Evolutionary conservation across 306 rosid species (phyloP), one percentile per base, ranked within the genome.

Genomic region (Dryas drummondii): DNA sequence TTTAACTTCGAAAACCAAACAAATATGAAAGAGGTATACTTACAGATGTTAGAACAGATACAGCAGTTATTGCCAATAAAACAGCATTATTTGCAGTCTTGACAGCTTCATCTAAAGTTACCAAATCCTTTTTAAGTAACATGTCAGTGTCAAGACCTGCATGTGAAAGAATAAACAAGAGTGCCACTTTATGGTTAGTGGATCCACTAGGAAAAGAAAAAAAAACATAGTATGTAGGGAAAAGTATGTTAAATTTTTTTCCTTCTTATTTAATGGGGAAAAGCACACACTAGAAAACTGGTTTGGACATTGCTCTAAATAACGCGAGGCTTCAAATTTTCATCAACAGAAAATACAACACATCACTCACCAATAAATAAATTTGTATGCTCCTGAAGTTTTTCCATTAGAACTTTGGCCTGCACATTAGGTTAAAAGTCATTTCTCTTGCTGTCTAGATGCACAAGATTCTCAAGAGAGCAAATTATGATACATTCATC

Each of bases 61-160:
- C 72, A 76, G 96, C 90, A 87, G 89, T 82, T 76, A 88, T 79
- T 63, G 98, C 96, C 80, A 90, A 74, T 77, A 90, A 83, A 74
- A 91, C 98, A 72, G 96, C 98, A 86, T 85, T 88, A 84, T 94
- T 94, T 58, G 98, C 90, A 76, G 91, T 90, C 85, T 84, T 94
- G 82, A 94, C 82, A 77, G 97, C 97, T 85, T 94, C 98, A 63
- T 94, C 97, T 66, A 94, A 88, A 78, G 98, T 94, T 76, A 91
- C 87, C 84, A 94, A 78, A 86, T 94, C 97, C 82, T 88, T 94
- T 83, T 87, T 79, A 12, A 94, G 94, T 81, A 91, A 88, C 78
- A 85, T 83, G 77, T 94, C 89, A 12, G 89, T 78, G 84, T 91
- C 96, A 76, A 94, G 81, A 81, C 91, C 98, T 94, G 90, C 78